Evolutionary conservation across 805 yeast species (phyloP), one percentile per base, ranked within the genome.

Genomic region (Candida hispaniensis): DNA sequence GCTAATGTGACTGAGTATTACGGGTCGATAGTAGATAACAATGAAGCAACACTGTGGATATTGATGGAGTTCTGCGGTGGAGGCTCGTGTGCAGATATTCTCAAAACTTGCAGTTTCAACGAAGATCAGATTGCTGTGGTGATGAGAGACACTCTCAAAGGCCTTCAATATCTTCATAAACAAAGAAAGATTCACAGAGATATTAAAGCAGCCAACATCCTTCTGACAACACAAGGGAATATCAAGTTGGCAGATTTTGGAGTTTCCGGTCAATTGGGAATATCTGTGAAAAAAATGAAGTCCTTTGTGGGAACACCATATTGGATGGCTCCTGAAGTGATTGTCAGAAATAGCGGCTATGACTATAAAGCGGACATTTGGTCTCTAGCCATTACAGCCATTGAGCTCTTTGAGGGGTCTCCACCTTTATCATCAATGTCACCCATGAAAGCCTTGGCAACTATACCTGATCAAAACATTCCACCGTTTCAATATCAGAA

Each of bases 241-340:
- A 71, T 86, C 25, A 88, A 86, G 53, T 58, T 86, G 18, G 95
- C 85, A 0, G 97, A 88, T 58, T 86, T 86, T 61, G 97, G 97
- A 1, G 95, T 86, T 5, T 73, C 88, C 47, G 93, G 91, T 0
- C 88, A 83, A 52, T 63, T 86, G 19, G 69, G 76, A n/a, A 57
- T 63, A 26, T 66, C 78, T 7, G 38, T 56, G 19, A 55, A 61
- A 13, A 66, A 64, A 41, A 69, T 76, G 45, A 70, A 69, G 35
- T 81, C 95, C 0, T 77, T 85, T 64, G 94, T 85, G 34, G 97
- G 97, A 1, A 85, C 96, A 0, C 95, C 96, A 8, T 82, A 73
- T 56, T 86, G 96, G 96, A 86, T 88, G 97, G 97, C 98, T 0
- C 98, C 98, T 0, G 98, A 91, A 54, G 79, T 88, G n/a, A 88